Conservation (phyloP, 208 protist genomes). For the Acanthamoeba polyphaga region DNA sequence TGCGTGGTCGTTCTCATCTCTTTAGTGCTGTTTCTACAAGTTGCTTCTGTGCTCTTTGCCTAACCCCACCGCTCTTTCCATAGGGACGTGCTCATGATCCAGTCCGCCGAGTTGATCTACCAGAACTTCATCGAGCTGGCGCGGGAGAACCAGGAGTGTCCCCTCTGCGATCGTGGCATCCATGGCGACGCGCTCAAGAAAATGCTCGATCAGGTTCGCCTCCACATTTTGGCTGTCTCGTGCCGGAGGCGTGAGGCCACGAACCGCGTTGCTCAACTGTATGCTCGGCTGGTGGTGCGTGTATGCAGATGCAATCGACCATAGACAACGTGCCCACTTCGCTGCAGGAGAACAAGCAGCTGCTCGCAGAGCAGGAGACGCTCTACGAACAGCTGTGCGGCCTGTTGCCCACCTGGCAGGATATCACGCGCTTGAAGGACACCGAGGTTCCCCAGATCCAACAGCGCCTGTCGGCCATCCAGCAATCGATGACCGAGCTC, state of each 20-base stretch:
- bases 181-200: not conserved
- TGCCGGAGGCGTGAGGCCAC: too few species aligned
- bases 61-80: not conserved
- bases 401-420: conserved; percentile 31
- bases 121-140: conserved; percentile 82
- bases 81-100: conserved; percentile 66
- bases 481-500: not conserved
- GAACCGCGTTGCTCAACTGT: not conserved
- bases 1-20: not conserved
- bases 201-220: conserved; percentile 53
- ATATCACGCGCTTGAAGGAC: conserved; percentile 4
- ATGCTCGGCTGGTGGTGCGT: not conserved
- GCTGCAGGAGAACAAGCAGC: not conserved
- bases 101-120: conserved; percentile 81
- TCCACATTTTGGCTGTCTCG: not conserved
- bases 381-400: conserved; percentile 2
- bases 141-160: conserved; percentile 67
- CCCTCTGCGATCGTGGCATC: conserved; percentile 78
- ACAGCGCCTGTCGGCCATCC: not conserved
- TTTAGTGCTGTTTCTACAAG: not conserved
- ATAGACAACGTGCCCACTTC: conserved; percentile 66
- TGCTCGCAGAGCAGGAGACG: not conserved
- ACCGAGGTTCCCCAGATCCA: conserved; percentile 14
- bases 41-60: not conserved
- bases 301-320: conserved; percentile 42